Conservation (phyloP, 2,329 filamentous ascomycete genomes). For the Colletotrichum musae region DNA sequence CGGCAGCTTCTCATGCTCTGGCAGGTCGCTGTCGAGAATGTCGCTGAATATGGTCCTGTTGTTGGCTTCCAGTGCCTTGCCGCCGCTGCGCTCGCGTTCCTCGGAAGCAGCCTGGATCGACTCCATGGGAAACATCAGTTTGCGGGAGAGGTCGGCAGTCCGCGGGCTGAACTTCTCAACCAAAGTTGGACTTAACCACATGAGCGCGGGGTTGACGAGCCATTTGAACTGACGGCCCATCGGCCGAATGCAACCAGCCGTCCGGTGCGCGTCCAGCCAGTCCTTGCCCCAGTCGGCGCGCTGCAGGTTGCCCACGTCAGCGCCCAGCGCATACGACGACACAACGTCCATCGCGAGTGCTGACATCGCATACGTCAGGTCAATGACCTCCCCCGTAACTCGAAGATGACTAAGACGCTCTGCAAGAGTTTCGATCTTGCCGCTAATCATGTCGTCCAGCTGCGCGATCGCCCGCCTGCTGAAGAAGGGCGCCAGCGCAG, state of each 20-base stretch:
- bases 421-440: background rate
- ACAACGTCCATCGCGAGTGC: background rate
- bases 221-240: background rate
- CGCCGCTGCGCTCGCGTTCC: background rate
- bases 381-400: background rate
- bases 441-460: background rate
- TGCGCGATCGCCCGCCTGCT: background rate
- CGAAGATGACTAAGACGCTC: background rate
- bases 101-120: background rate
- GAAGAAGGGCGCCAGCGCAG: background rate
- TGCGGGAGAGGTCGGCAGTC: background rate
- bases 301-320: background rate
- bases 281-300: background rate
- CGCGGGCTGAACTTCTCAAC: background rate
- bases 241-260: background rate
- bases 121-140: background rate
- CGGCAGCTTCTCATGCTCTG: background rate
- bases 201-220: background rate
- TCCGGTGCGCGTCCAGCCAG: background rate
- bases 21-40: background rate
- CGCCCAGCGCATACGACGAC: background rate
- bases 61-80: background rate
- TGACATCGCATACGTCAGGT: background rate
- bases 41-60: constrained; percentile 1
- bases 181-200: background rate